Evolutionary conservation across 2,329 filamentous ascomycete species (phyloP).

Genomic region (Periglandula ipomoeae): DNA sequence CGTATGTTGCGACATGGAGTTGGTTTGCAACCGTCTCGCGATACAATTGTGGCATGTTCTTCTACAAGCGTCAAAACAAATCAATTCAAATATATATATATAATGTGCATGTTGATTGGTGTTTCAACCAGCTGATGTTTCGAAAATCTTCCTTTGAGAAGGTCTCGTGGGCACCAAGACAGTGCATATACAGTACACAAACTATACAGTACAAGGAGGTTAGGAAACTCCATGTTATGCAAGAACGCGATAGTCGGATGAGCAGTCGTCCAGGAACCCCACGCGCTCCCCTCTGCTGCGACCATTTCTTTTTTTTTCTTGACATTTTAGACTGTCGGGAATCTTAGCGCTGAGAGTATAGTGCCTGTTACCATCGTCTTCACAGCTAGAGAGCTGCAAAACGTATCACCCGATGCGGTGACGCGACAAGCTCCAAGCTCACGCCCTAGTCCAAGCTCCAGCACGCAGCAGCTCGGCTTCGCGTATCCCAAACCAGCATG

Average conservation of each 20-base stretch:
- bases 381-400: neutral
- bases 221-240: too few species aligned
- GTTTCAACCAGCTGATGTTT: too few species aligned
- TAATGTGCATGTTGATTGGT: too few species aligned
- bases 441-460: constrained; percentile 6
- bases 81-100: too few species aligned
- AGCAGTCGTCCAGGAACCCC: neutral
- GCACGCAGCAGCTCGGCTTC: constrained; percentile 1
- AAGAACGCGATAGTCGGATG: neutral
- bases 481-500: constrained; percentile 28
- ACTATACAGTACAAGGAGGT: neutral
- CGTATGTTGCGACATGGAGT: too few species aligned
- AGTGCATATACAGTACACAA: neutral
- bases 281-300: neutral
- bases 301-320: neutral
- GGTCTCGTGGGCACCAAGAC: neutral
- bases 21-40: too few species aligned
- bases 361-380: neutral
- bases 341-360: too few species aligned
- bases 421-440: neutral
- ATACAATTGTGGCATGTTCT: too few species aligned
- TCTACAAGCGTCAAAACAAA: too few species aligned
- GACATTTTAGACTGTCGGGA: too few species aligned
- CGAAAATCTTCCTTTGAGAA: too few species aligned
- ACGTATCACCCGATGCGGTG: neutral